phyloP scores from a whole-genome alignment of 306 rosid species.

The Herpetospermum pedunculosum region DNA sequence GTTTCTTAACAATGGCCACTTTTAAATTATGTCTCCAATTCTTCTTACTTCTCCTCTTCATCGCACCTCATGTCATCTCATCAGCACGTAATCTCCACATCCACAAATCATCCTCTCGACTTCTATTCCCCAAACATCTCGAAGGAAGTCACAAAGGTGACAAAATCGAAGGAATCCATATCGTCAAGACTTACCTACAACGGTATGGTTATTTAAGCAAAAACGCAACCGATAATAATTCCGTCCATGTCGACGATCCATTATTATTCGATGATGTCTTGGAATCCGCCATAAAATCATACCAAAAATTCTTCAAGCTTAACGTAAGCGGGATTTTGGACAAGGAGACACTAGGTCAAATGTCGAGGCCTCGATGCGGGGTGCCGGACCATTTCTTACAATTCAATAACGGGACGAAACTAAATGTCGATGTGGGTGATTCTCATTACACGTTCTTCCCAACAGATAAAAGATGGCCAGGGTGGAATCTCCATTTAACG shows the following conservation, averaged over 20 bases:
- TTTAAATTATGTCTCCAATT: background rate
- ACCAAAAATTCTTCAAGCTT: slow-evolving; percentile 22
- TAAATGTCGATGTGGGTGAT: background rate
- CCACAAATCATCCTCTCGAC: background rate
- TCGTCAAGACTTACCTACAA: slow-evolving; percentile 23
- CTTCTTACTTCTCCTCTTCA: background rate
- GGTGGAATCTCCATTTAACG: no score
- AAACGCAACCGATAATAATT: background rate
- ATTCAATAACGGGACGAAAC: fast-evolving
- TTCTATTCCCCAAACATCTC: slow-evolving; percentile 21
- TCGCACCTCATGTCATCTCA: background rate
- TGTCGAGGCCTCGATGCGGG: slow-evolving; percentile 36
- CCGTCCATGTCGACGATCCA: no score
- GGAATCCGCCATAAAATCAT: slow-evolving; percentile 21
- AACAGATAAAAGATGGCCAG: background rate
- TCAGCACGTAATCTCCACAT: background rate
- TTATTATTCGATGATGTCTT: slow-evolving; percentile 21
- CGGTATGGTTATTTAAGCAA: slow-evolving; percentile 23
- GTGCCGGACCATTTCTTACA: slow-evolving; percentile 6
- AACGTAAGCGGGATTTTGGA: slow-evolving; percentile 15
- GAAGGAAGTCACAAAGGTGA: slow-evolving; percentile 27
- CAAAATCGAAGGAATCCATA: slow-evolving; percentile 14
- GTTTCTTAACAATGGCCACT: background rate
- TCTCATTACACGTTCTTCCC: slow-evolving; percentile 8
- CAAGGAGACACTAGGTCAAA: slow-evolving; percentile 13